phyloP scores from a whole-genome alignment of 1,139 yeast species.

The Hansenula sp. region DNA sequence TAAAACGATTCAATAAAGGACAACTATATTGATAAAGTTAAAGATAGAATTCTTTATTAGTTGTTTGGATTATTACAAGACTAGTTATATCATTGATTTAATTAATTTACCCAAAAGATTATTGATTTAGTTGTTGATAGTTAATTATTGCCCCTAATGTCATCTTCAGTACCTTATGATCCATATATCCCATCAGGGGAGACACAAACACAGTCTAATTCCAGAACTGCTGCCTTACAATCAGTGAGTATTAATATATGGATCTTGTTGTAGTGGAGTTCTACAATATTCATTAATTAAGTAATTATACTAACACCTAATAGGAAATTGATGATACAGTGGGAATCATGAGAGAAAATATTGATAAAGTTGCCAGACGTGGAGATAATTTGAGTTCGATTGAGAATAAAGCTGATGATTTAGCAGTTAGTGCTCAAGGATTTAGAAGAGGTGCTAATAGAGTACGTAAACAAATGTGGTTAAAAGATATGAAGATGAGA shows the following conservation, averaged over 20 bases:
- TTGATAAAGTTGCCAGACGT: conserved; percentile 89
- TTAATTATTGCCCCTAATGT: conserved; percentile 37
- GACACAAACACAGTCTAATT: conserved; percentile 36
- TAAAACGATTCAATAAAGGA: too few species aligned
- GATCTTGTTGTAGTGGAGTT: neutral
- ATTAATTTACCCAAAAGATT: too few species aligned
- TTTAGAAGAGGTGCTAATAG: conserved; percentile 97
- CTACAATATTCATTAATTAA: too few species aligned
- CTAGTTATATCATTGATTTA: too few species aligned
- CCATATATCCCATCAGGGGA: conserved; percentile 75
- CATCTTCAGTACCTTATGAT: conserved; percentile 84
- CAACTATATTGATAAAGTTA: too few species aligned
- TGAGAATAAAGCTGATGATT: conserved; percentile 90
- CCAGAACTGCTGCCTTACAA: conserved; percentile 81
- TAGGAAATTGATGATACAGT: conserved; percentile 95
- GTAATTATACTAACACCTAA: conserved; percentile 19
- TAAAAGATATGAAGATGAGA: conserved; percentile 97
- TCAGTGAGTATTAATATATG: conserved; percentile 50
- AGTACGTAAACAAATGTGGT: conserved; percentile 99
- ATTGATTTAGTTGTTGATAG: too few species aligned
- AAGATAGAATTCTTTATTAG: too few species aligned
- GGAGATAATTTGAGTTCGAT: conserved; percentile 93
- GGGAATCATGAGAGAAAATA: conserved; percentile 96
- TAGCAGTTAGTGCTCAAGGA: conserved; percentile 91
- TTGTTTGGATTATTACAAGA: too few species aligned